Percentiles rank a stretch among this genome's conserved stretches.
Conservation (phyloP, 352 stramenopile genomes). For the Phytopythium oedochilum region DNA sequence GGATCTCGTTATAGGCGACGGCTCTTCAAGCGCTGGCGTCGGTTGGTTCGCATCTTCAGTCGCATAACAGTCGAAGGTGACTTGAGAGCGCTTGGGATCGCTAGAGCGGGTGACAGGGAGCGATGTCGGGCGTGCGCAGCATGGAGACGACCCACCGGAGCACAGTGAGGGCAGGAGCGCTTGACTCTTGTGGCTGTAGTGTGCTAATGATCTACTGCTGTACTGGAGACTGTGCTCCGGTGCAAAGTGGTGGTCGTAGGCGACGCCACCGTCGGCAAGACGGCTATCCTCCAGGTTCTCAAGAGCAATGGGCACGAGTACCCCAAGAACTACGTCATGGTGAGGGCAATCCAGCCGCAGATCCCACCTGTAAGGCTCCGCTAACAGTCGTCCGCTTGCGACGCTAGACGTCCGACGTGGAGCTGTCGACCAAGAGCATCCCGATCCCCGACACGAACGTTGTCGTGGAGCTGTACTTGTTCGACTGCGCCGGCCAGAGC, state of each 20-base stretch:
- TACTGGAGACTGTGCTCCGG: constrained; percentile 87
- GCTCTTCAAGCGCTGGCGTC: neutral
- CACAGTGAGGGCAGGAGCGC: constrained; percentile 35
- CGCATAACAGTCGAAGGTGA: neutral
- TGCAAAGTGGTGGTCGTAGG: constrained; percentile 90
- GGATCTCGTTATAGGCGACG: too few species aligned
- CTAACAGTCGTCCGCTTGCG: too few species aligned
- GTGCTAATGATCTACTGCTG: neutral
- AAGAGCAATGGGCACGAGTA: constrained; percentile 90
- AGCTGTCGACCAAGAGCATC: constrained; percentile 89
- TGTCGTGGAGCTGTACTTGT: constrained; percentile 92
- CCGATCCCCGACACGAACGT: constrained; percentile 87
- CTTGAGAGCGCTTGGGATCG: neutral
- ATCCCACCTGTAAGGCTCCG: too few species aligned
- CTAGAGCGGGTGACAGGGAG: neutral
- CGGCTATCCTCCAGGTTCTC: constrained; percentile 87
- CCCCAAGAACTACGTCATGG: constrained; percentile 95
- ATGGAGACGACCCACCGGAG: constrained; percentile 92
- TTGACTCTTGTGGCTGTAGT: too few species aligned
- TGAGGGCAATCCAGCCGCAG: too few species aligned
- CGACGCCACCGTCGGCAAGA: constrained; percentile 90
- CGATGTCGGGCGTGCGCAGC: constrained; percentile 80
- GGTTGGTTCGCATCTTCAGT: neutral
- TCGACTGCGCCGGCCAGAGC: constrained; percentile 90
- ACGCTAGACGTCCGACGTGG: constrained; percentile 88